phyloP scores from a whole-genome alignment of 2,329 filamentous ascomycete species.

The Daldinia sp. region DNA sequence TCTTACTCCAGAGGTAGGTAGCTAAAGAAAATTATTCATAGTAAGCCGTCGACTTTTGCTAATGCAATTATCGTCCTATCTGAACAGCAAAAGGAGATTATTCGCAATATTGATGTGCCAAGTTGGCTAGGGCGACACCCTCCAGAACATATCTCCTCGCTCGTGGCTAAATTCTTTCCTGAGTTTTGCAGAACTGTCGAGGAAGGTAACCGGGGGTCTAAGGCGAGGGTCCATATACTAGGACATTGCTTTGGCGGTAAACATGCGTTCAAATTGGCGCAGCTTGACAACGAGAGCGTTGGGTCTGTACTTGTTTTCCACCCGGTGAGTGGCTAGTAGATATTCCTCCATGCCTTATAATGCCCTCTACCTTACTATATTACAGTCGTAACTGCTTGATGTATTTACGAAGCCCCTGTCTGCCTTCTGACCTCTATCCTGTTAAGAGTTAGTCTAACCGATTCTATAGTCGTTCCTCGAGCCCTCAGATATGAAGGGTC shows the following conservation, averaged over 20 bases:
- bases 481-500: neutral
- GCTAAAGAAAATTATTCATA: neutral
- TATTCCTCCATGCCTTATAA: neutral
- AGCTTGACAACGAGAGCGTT: neutral
- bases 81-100: slow-evolving; percentile 15
- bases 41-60: neutral
- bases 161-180: slow-evolving; percentile 3
- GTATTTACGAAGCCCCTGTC: too few species aligned
- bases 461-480: slow-evolving; percentile 18
- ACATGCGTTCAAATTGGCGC: slow-evolving; percentile 18
- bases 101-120: slow-evolving; percentile 23
- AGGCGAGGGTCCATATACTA: neutral
- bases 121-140: slow-evolving; percentile 13
- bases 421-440: neutral
- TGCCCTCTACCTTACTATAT: neutral
- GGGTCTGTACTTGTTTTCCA: slow-evolving; percentile 18
- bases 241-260: slow-evolving; percentile 22
- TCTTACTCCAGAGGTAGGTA: slow-evolving; percentile 4
- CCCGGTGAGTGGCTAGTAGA: slow-evolving; percentile 3
- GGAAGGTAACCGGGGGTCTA: neutral
- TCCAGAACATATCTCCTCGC: slow-evolving; percentile 10
- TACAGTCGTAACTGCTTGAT: neutral
- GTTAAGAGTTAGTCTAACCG: neutral
- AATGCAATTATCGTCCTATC: neutral
- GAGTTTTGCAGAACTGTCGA: slow-evolving; percentile 1